Evolutionary conservation across 768 basidiomycete species (phyloP).

Genomic region (Cyclocybe cylindracea): DNA sequence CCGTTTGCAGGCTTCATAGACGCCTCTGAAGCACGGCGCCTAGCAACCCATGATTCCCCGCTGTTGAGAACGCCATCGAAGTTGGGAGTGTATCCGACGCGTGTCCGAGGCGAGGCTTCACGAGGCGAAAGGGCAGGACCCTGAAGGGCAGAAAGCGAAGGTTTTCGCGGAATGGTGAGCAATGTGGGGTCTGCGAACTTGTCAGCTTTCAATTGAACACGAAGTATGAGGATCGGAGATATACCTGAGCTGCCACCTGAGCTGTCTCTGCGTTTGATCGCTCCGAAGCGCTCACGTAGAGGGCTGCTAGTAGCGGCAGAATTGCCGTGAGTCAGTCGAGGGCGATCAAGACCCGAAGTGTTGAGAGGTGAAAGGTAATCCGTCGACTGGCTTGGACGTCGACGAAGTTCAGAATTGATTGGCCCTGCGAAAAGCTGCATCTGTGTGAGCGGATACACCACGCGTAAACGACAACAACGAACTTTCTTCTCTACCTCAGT

Average conservation of each 20-base stretch:
- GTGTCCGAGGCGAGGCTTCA: constrained; percentile 69
- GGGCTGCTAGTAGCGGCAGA: constrained; percentile 53
- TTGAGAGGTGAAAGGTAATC: constrained; percentile 67
- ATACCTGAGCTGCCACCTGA: constrained; percentile 47
- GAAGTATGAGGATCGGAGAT: constrained; percentile 7
- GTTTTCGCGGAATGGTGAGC: constrained; percentile 60
- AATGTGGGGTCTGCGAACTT: constrained; percentile 56
- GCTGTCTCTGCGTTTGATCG: constrained; percentile 67
- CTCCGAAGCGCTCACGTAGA: constrained; percentile 67
- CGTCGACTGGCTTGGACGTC: constrained; percentile 67
- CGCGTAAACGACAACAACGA: constrained; percentile 25
- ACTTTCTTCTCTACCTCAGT: constrained; percentile 89
- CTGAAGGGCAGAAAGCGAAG: constrained; percentile 66
- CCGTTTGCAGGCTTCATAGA: constrained; percentile 42
- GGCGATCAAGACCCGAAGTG: constrained; percentile 55
- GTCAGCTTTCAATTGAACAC: constrained; percentile 8
- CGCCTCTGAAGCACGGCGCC: constrained; percentile 63
- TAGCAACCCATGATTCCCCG: constrained; percentile 70
- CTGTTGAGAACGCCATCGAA: constrained; percentile 74
- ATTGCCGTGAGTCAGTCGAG: constrained; percentile 53
- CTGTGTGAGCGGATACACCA: constrained; percentile 23
- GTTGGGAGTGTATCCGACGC: constrained; percentile 55
- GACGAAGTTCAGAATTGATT: constrained; percentile 86
- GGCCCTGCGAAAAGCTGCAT: constrained; percentile 76
- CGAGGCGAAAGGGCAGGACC: constrained; percentile 57